Percentiles rank a stretch among this genome's conserved stretches.
Conservation (phyloP, 106 monocot species). For the Acanthochlamys bracteata region DNA sequence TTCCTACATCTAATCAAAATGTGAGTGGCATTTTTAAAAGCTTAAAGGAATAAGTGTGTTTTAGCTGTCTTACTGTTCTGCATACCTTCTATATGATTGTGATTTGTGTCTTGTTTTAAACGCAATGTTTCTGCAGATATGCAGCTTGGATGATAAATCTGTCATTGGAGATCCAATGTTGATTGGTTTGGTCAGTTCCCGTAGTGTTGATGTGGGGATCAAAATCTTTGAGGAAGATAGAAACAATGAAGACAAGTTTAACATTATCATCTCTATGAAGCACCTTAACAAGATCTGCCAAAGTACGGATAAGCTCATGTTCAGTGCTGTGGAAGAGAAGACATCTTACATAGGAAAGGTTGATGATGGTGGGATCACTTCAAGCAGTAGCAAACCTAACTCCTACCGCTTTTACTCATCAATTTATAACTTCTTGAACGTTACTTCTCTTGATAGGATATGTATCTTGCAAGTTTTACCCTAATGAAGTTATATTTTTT, state of each 20-base stretch:
- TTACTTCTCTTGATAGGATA: constrained; percentile 15
- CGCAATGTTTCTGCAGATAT: constrained; percentile 37
- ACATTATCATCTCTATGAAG: constrained; percentile 46
- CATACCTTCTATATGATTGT: no score
- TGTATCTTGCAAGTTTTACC: constrained; percentile 26
- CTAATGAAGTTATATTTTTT: no score
- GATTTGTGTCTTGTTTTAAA: no score
- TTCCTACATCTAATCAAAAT: no score
- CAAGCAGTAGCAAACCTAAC: constrained; percentile 24
- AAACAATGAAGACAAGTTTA: constrained; percentile 19
- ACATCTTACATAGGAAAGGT: constrained; percentile 31
- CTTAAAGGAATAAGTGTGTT: no score
- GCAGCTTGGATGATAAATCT: constrained; percentile 25
- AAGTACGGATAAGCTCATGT: constrained; percentile 24
- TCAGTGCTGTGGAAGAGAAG: constrained; percentile 21
- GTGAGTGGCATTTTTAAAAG: no score
- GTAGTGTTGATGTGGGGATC: constrained; percentile 30
- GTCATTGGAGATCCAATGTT: constrained; percentile 30
- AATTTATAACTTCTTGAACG: constrained; percentile 24
- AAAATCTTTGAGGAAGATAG: constrained; percentile 18
- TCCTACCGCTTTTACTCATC: constrained; percentile 29
- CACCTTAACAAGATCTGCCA: constrained; percentile 29
- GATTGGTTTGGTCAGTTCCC: constrained; percentile 29
- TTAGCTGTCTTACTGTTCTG: no score
- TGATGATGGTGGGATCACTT: constrained; percentile 17